A percentile compares a stretch with the other conserved stretches of the same genome.
phyloP scores from a whole-genome alignment of 306 rosid species.

The Inga oerstediana region DNA sequence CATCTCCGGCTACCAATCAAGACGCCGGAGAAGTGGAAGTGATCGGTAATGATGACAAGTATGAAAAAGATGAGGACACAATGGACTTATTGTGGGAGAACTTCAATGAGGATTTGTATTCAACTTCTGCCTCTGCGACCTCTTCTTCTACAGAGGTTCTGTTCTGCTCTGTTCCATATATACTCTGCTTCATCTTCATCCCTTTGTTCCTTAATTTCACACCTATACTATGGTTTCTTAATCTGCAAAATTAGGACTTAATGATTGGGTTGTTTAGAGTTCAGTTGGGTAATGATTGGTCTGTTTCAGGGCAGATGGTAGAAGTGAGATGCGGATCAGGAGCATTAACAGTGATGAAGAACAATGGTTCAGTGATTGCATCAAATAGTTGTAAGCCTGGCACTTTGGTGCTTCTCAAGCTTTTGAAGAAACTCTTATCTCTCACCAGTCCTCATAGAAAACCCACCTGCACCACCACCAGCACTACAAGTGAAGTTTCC shows the following conservation, averaged over 20 bases:
- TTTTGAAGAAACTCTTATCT: constrained; percentile 51
- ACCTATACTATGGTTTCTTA: background rate
- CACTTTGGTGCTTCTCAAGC: constrained; percentile 47
- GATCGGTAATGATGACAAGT: background rate
- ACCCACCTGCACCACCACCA: background rate
- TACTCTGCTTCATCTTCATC: background rate
- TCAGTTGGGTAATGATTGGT: background rate
- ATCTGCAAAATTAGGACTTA: background rate
- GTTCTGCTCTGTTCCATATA: background rate
- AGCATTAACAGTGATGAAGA: constrained; percentile 24
- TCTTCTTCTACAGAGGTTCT: constrained; percentile 39
- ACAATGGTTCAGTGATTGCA: constrained; percentile 15
- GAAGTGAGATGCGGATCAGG: constrained; percentile 20
- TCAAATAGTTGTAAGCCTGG: constrained; percentile 34
- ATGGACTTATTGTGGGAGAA: constrained; percentile 68
- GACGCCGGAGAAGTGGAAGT: background rate
- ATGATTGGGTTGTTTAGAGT: background rate
- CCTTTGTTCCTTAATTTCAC: background rate
- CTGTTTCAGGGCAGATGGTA: background rate
- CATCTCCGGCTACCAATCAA: constrained; percentile 24
- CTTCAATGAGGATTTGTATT: constrained; percentile 53
- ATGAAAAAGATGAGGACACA: constrained; percentile 31
- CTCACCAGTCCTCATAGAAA: constrained; percentile 36
- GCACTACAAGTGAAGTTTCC: constrained; percentile 1
- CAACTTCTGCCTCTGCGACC: constrained; percentile 35